phyloP scores from a whole-genome alignment of 1,284 basidiomycete species.

The Porodaedalea pini region DNA sequence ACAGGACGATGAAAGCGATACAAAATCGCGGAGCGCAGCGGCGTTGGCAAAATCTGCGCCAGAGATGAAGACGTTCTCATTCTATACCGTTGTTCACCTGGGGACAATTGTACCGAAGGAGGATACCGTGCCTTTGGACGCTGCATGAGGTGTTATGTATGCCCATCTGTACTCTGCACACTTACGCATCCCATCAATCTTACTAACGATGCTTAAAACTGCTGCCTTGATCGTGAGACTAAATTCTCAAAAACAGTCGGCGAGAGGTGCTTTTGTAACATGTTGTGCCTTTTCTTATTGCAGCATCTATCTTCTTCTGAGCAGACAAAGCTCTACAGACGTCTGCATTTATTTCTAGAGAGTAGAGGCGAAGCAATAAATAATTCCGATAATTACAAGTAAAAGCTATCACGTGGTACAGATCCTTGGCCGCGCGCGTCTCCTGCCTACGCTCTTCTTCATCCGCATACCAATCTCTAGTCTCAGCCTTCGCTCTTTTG shows the following conservation, averaged over 20 bases:
- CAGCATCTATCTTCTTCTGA: too few relatives aligned
- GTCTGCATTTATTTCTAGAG: too few relatives aligned
- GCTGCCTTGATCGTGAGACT: too few relatives aligned
- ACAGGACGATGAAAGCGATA: conserved; percentile 51
- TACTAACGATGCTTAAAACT: too few relatives aligned
- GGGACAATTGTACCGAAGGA: conserved; percentile 65
- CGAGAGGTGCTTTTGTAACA: background rate
- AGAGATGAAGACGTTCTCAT: conserved; percentile 82
- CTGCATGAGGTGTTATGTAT: background rate
- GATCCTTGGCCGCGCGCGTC: too few relatives aligned
- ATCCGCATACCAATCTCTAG: background rate
- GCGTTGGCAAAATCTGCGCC: conserved; percentile 41
- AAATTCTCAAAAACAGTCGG: background rate
- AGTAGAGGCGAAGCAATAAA: too few relatives aligned
- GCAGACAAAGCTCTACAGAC: too few relatives aligned
- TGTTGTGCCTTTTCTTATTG: background rate
- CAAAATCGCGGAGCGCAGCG: conserved; percentile 41
- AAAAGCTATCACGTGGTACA: too few relatives aligned
- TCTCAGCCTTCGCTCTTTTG: background rate
- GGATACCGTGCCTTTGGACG: conserved; percentile 30
- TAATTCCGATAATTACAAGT: too few relatives aligned
- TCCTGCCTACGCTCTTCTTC: too few relatives aligned
- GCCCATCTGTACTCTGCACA: too few relatives aligned
- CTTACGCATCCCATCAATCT: too few relatives aligned
- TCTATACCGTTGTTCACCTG: conserved; percentile 78